Evolutionary conservation across 345 rosid genomes (phyloP).

Genomic region (Camelina hispida): DNA sequence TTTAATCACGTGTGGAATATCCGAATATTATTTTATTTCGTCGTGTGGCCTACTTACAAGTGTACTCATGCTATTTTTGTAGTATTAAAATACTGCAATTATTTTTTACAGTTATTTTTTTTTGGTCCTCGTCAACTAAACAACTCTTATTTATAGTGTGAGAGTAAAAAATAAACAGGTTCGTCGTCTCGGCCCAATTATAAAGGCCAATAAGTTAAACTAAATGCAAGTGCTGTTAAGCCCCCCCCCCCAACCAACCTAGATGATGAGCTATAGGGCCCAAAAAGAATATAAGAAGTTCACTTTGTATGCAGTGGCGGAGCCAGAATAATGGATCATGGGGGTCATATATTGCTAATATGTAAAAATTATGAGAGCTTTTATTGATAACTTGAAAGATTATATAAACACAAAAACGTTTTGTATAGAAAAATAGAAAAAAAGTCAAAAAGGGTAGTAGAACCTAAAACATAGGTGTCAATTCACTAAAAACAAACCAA

Average conservation of each 20-base stretch:
- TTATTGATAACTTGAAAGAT: no score
- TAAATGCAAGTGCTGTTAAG: not conserved
- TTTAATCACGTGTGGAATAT: conserved; percentile 36
- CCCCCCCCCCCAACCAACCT: not conserved
- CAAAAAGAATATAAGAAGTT: not conserved
- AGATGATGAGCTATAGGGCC: no score
- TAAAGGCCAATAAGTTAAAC: not conserved
- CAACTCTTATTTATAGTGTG: not conserved
- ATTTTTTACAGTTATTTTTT: not conserved
- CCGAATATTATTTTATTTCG: no score
- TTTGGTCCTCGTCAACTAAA: not conserved
- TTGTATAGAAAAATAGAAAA: no score
- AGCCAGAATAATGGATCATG: no score
- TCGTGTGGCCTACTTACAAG: not conserved
- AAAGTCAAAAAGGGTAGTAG: no score
- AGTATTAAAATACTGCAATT: not conserved
- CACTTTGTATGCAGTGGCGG: not conserved
- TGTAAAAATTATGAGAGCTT: no score
- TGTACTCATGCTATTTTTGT: not conserved
- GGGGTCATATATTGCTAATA: no score
- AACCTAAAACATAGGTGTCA: no score
- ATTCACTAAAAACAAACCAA: no score
- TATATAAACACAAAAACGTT: no score
- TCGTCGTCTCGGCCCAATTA: not conserved
- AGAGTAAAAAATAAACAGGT: not conserved